Percentiles rank a stretch among this genome's conserved stretches.
phyloP scores from a whole-genome alignment of 2,329 filamentous ascomycete genomes.

The Esteya vermicola region DNA sequence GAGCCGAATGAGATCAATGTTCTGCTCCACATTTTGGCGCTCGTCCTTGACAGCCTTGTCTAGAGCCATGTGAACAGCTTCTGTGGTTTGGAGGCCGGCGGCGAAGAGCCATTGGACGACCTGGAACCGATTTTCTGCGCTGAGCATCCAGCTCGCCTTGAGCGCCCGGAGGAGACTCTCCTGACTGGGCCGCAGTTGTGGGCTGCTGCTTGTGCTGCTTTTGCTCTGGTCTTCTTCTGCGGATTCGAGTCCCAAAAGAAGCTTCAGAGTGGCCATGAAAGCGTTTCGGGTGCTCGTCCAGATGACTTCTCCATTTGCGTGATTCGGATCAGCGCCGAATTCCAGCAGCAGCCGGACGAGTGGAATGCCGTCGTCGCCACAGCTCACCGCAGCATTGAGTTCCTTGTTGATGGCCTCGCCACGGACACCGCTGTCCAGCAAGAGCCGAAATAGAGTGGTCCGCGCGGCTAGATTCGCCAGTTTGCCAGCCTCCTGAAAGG shows the following conservation, averaged over 20 bases:
- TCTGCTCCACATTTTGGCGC: conserved; percentile 32
- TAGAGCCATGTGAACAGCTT: conserved; percentile 35
- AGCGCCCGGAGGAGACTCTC: conserved; percentile 34
- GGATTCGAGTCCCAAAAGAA: conserved; percentile 30
- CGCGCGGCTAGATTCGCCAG: conserved; percentile 34
- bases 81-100: conserved; percentile 31
- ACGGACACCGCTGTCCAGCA: conserved; percentile 33
- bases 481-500: conserved; percentile 41
- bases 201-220: background rate
- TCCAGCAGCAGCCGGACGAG: conserved; percentile 35
- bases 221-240: conserved; percentile 15
- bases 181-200: conserved; percentile 20
- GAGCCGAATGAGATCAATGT: conserved; percentile 30
- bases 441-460: conserved; percentile 32
- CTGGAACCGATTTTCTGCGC: conserved; percentile 29
- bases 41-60: conserved; percentile 36
- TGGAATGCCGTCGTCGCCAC: conserved; percentile 31
- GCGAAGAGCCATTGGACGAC: conserved; percentile 35
- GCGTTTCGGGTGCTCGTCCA: conserved; percentile 38
- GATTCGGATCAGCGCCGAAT: conserved; percentile 40
- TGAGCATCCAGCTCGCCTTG: conserved; percentile 38
- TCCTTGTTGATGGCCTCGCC: conserved; percentile 38
- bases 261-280: conserved; percentile 31
- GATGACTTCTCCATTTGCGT: conserved; percentile 38
- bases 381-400: conserved; percentile 36